Evolutionary conservation across 345 rosid species (phyloP).

Genomic region (Turritis glabra): DNA sequence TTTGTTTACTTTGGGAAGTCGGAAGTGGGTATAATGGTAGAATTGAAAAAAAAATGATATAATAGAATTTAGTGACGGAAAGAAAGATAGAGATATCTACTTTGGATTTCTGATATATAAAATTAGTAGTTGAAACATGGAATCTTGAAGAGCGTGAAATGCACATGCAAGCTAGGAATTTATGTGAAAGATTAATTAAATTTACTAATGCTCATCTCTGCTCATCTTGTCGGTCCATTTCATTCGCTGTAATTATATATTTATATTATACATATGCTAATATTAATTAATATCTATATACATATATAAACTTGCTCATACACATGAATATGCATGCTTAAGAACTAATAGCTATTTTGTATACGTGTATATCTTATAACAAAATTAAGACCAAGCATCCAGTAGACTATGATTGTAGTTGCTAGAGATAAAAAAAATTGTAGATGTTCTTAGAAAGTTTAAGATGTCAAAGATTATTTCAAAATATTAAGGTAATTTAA

Average conservation of each 20-base stretch:
- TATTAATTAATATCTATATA: not conserved
- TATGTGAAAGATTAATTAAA: constrained; percentile 31
- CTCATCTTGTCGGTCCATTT: constrained; percentile 32
- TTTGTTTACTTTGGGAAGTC: not conserved
- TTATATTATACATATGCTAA: not conserved
- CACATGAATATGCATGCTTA: not conserved
- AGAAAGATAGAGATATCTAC: constrained; percentile 15
- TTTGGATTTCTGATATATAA: constrained; percentile 21
- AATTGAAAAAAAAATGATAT: not conserved
- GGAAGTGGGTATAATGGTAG: constrained; percentile 23
- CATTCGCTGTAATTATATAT: constrained; percentile 26
- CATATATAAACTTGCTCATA: not conserved
- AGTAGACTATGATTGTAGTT: not conserved
- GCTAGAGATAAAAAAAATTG: not conserved
- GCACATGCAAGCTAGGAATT: constrained; percentile 44
- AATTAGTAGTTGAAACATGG: constrained; percentile 28
- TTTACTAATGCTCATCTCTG: constrained; percentile 20
- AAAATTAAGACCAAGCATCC: not conserved
- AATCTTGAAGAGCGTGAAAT: constrained; percentile 38
- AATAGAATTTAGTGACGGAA: not conserved
- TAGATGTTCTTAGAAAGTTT: not conserved
- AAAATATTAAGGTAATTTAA: not conserved
- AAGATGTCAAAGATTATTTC: not conserved
- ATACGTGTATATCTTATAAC: not conserved
- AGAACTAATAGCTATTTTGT: not conserved